Base-by-base conservation (phyloP, 176 grass and related monocot species). In the Elymus sibiricus region DNA sequence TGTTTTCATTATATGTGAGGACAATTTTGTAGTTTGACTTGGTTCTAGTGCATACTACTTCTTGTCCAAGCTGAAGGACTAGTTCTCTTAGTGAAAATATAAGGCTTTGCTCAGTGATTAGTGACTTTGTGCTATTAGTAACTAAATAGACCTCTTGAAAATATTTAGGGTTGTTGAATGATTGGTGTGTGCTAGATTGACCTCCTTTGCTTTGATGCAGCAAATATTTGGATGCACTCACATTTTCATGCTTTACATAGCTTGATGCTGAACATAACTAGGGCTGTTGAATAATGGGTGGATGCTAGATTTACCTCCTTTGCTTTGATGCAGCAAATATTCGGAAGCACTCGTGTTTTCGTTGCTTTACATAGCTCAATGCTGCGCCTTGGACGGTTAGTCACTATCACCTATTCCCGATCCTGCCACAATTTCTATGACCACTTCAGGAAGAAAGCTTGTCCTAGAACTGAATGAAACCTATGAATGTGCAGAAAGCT, bases 321-420 rank as follows among this genome's bases (percentile, higher is more conserved):
- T 87, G 37, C 38, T 87, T 76, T 89, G 22, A 78, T 95, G 89
- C 83, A 98, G 95, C 88, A 93, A 89, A 90, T 92, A 83, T 87
- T 89, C 87, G 95, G 93, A 89, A 98, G 95, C 76, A 95, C 93
- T 70, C 86, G 91, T 16, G 81, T 86, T 76, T 98, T 98, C n/a
- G 81, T 98, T 89, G 91, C 91, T 83, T 94, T 98, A 73, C 91
- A 98, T 87, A 89, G 77, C 62, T 98, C 93, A 69, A 98, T 98
- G 95, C 62, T 90, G 64, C 76, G 83, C 31, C 91, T 93, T 80
- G 69, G 86, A 86, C 81, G 95, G 95, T 98, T 88, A 93, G 89
- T 87, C 29, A 3, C 12, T 28, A 64, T 22, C 78, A 61, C 55
- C 34, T 71, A 58, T 64, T 82, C 66, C 74, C 21, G 4, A 58